A percentile compares a stretch with the other conserved stretches of the same genome.
These are phyloP conservation scores for Scheffersomyces stipitis DNA, from an alignment of 805 yeast species.

Conservation along the genomic window DNA sequence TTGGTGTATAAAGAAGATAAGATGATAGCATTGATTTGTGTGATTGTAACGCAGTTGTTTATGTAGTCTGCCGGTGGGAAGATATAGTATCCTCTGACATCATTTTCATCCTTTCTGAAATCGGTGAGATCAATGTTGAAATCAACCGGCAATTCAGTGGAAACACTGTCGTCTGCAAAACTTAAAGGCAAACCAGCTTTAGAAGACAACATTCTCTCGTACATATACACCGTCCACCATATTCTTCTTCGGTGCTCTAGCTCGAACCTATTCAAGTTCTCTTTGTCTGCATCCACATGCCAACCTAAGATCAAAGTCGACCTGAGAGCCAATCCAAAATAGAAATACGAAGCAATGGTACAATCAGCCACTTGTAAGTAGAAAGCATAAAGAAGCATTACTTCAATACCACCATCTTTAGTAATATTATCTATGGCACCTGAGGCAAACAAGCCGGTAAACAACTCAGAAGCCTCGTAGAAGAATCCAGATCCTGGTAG, in stretches of 20 bases:
- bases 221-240: conserved; percentile 53
- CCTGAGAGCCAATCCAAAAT: conserved; percentile 73
- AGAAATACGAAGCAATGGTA: conserved; percentile 77
- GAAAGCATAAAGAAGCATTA: conserved; percentile 70
- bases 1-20: conserved; percentile 68
- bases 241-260: conserved; percentile 51
- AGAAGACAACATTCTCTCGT: conserved; percentile 72
- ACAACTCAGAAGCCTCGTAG: conserved; percentile 75
- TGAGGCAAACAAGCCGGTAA: conserved; percentile 72
- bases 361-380: conserved; percentile 83
- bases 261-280: conserved; percentile 50
- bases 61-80: conserved; percentile 80
- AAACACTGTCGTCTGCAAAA: conserved; percentile 78
- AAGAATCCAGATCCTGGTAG: conserved; percentile 80
- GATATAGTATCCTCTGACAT: conserved; percentile 63
- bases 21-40: conserved; percentile 75
- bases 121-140: conserved; percentile 55
- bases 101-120: conserved; percentile 40
- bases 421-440: conserved; percentile 80
- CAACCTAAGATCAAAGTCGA: conserved; percentile 72
- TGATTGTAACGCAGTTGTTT: conserved; percentile 73
- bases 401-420: conserved; percentile 79
- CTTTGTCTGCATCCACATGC: conserved; percentile 82
- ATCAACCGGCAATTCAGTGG: conserved; percentile 73
- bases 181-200: conserved; percentile 80